Evolutionary conservation across 768 basidiomycete genomes (phyloP), one percentile per base, ranked within the genome.

Genomic region (Suillus americanus): DNA sequence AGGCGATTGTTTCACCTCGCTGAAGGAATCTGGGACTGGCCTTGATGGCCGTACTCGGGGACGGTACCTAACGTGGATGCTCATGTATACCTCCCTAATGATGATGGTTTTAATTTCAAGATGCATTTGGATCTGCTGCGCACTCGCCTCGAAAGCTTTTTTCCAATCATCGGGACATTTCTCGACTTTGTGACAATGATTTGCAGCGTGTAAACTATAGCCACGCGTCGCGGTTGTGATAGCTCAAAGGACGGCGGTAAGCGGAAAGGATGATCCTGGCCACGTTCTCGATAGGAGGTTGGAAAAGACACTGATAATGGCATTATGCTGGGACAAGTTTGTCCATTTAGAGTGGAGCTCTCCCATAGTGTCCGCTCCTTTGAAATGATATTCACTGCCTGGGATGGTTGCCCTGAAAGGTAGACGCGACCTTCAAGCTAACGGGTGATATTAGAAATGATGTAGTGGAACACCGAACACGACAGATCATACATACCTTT

Each of bases 1-100:
- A 18, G 76, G 75, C 40, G 53, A 67, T 13, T 65, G 43, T 63
- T 76, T 76, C 46, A 77, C 23, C 55, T 63, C 68, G 50, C 71
- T 67, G 35, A 74, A 72, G 48, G 67, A 66, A 5, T 61, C 59
- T 2, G 76, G 75, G 0, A 69, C 60, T 4, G 73, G 76, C 35
- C 75, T 65, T 40, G 75, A 74, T 30, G 76, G 76, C 50, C 76
- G 76, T 37, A 75, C 64, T n/a, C 73, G 66, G 0, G 75, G 75
- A 23, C 70, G 68, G 53, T 76, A 76, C 23, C 61, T 67, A 25
- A 76, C 46, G 45, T 69, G 64, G 9, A 75, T 71, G 50, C 63
- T 71, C 53, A 78, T 62, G 43, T 60, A 50, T 23, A 66, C 30
- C 3, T 75, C 69, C 63, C 75, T 76, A 48, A 59, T 23, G 35